Evolutionary conservation across 495 filamentous ascomycete genomes (phyloP), one percentile per base, ranked within the genome.

Genomic region (Melanomma pulvis-pyrius): DNA sequence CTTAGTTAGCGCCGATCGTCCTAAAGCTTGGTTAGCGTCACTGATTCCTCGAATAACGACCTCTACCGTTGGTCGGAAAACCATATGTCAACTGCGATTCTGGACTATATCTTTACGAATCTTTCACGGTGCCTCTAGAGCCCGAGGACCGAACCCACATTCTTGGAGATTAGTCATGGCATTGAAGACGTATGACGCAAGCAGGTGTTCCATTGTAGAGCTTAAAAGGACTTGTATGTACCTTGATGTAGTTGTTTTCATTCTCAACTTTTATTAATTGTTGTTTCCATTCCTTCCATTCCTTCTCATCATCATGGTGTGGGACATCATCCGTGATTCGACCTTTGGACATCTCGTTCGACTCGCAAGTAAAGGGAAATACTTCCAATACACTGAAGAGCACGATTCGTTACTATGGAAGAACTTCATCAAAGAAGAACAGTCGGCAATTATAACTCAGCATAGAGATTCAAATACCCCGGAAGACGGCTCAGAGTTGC

Each of bases 251-350:
- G 39, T 15, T 44, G 4, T 15, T 13, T 36, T 36, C 13, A 36
- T 36, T 13, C 6, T 36, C 32, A 13, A 36, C 13, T 36, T n/a
- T n/a, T n/a, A n/a, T n/a, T n/a, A n/a, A n/a, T 15, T 44, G 2
- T 44, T 2, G n/a, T 11, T 7, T 44, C 17, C 17, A 15, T 17
- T 2, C 17, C 39, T n/a, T 44, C 39, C n/a, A n/a, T 15, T 44
- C 17, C 9, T 44, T 44, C 39, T 44, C 39, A 7, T 44, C 13
- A 44, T 44, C 39, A 66, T 66, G 63, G 39, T 58, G 12, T 58
- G 51, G 61, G 73, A 77, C 36, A 63, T 78, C 52, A 68, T 78
- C 28, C 70, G 76, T 25, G 76, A 78, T 58, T 75, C 75, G 26
- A 63, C 67, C 34, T 77, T 77, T 51, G 76, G 76, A 5, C 71